phyloP scores from a whole-genome alignment of 2,329 filamentous ascomycete genomes.

The Eurotiales sp. region DNA sequence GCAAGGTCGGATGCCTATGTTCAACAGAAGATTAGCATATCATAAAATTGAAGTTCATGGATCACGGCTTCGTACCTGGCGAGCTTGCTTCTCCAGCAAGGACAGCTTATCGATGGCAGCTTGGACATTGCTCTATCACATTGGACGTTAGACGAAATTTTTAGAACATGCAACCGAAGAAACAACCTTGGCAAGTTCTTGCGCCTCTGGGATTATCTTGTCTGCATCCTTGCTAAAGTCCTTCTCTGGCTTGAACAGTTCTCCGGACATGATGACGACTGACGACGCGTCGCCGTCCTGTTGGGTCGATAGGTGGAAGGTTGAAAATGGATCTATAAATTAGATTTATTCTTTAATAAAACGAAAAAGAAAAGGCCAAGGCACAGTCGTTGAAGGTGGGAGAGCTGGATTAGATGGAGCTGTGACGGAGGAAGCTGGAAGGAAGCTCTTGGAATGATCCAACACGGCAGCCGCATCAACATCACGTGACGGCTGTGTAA shows the following conservation, averaged over 20 bases:
- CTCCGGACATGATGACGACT: slow-evolving; percentile 69
- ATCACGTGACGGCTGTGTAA: not conserved
- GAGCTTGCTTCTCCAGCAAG: slow-evolving; percentile 89
- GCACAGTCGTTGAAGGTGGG: not conserved
- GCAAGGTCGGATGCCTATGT: slow-evolving; percentile 85
- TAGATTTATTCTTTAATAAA: too few relatives aligned
- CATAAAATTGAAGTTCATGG: slow-evolving; percentile 19
- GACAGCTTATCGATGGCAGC: slow-evolving; percentile 91
- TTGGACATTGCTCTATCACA: slow-evolving; percentile 65
- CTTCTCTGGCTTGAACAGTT: slow-evolving; percentile 88
- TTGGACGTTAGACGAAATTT: not conserved
- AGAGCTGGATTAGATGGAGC: not conserved
- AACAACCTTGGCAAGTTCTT: slow-evolving; percentile 79
- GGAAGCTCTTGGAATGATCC: not conserved
- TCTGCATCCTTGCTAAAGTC: slow-evolving; percentile 97
- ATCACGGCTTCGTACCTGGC: slow-evolving; percentile 64
- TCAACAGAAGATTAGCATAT: not conserved
- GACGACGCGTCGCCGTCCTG: slow-evolving; percentile 15
- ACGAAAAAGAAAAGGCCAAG: too few relatives aligned
- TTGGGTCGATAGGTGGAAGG: not conserved
- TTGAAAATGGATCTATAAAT: not conserved
- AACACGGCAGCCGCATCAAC: not conserved
- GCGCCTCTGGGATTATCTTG: slow-evolving; percentile 82
- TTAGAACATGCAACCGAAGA: not conserved
- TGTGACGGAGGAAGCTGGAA: not conserved